Conservation (phyloP, 192 early-diverging fungal species). For the Geranomyces variabilis region DNA sequence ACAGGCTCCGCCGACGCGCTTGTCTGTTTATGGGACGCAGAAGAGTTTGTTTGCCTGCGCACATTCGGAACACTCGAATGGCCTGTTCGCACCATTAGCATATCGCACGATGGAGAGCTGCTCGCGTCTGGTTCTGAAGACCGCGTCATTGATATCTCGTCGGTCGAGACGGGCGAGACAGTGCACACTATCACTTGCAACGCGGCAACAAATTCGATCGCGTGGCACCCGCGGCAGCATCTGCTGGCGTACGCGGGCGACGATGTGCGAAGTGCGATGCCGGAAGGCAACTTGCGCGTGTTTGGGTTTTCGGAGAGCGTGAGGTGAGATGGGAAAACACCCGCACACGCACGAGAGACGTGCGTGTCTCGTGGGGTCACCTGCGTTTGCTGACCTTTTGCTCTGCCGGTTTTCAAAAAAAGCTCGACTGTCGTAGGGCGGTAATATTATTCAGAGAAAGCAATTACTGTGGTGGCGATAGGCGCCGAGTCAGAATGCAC, state of each 20-base stretch:
- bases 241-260: constrained; percentile 80
- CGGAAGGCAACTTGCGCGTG: constrained; percentile 39
- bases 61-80: constrained; percentile 73
- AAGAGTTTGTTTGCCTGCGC: constrained; percentile 63
- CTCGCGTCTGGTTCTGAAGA: constrained; percentile 80
- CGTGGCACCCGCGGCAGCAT: constrained; percentile 80
- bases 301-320: constrained; percentile 23
- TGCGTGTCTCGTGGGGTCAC: too few species aligned
- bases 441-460: too few species aligned
- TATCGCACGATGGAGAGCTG: constrained; percentile 78
- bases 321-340: neutral
- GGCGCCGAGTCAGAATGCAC: too few species aligned
- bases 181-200: constrained; percentile 69
- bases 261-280: constrained; percentile 41
- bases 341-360: too few species aligned
- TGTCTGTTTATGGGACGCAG: constrained; percentile 76
- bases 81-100: constrained; percentile 78
- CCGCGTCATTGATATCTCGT: constrained; percentile 72
- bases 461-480: too few species aligned
- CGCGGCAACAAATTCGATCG: constrained; percentile 73
- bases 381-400: too few species aligned
- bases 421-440: too few species aligned
- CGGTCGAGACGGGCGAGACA: constrained; percentile 72
- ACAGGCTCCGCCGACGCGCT: constrained; percentile 78
- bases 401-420: too few species aligned